These are phyloP conservation scores for Sugiyamaella novakii DNA, from an alignment of 1,139 yeast species.

Conservation along the genomic window DNA sequence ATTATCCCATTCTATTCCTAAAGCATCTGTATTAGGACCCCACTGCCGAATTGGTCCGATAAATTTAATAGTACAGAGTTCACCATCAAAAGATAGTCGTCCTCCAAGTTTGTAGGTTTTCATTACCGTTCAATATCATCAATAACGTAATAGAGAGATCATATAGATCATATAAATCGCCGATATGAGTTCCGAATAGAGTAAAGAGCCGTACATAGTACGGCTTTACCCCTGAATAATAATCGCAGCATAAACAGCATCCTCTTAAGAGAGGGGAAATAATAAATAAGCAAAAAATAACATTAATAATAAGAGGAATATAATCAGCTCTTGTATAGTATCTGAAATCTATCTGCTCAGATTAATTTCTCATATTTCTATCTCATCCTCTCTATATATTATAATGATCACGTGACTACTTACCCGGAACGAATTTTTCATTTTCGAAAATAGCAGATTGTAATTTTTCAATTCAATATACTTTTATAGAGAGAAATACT, in stretches of 20 bases:
- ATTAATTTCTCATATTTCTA: too few species aligned
- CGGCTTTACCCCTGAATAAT: too few species aligned
- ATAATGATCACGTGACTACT: not conserved
- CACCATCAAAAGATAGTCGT: slow-evolving; percentile 52
- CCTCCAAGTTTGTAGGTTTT: slow-evolving; percentile 41
- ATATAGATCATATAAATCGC: too few species aligned
- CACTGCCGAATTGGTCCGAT: slow-evolving; percentile 64
- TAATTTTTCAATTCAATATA: not conserved
- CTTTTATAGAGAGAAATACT: not conserved
- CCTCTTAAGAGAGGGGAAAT: too few species aligned
- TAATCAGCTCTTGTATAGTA: too few species aligned
- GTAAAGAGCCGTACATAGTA: too few species aligned
- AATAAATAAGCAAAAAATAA: too few species aligned
- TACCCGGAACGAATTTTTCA: slow-evolving; percentile 12
- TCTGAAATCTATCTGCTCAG: not conserved
- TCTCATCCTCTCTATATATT: not conserved
- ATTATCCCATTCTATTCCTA: slow-evolving; percentile 90
- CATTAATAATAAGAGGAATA: too few species aligned
- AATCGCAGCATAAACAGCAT: too few species aligned
- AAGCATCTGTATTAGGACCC: slow-evolving; percentile 54
- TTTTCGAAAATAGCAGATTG: slow-evolving; percentile 1
- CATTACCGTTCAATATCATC: too few species aligned
- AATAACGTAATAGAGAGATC: too few species aligned
- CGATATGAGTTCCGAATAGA: too few species aligned
- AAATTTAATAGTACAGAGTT: slow-evolving; percentile 64